Percentiles rank a stretch among this genome's conserved stretches.
phyloP scores from a whole-genome alignment of 2,329 filamentous ascomycete species.

The Dendrostoma leiphaemia region DNA sequence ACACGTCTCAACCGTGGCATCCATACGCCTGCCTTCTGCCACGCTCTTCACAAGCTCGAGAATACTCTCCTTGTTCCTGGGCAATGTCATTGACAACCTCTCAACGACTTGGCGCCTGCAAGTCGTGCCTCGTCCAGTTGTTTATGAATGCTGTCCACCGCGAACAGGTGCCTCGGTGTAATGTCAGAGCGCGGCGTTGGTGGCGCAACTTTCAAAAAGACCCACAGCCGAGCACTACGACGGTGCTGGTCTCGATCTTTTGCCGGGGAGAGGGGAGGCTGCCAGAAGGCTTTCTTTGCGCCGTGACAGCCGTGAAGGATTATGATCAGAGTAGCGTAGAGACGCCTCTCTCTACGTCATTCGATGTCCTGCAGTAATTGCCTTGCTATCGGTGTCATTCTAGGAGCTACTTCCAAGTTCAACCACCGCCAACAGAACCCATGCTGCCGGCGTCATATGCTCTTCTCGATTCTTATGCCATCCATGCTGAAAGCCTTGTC shows the following conservation, averaged over 20 bases:
- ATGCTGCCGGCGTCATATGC: too few species aligned
- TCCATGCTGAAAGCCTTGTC: too few species aligned
- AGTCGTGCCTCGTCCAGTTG: constrained; percentile 70
- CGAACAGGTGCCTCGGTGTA: constrained; percentile 75
- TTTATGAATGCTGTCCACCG: constrained; percentile 74
- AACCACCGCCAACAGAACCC: too few species aligned
- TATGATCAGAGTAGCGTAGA: too few species aligned
- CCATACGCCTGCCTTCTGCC: constrained; percentile 78
- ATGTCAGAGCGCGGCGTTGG: constrained; percentile 74
- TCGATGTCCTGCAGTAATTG: too few species aligned
- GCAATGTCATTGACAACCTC: constrained; percentile 74
- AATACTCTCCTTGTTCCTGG: constrained; percentile 63
- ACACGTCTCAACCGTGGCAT: constrained; percentile 82
- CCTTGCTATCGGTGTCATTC: too few species aligned
- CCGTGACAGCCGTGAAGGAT: constrained; percentile 88
- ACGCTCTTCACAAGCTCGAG: constrained; percentile 68
- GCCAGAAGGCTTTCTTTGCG: constrained; percentile 72
- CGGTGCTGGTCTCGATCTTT: constrained; percentile 64
- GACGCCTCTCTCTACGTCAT: too few species aligned
- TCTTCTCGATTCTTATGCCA: too few species aligned
- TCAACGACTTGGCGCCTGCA: constrained; percentile 79
- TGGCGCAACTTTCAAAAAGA: constrained; percentile 81
- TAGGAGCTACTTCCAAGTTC: too few species aligned
- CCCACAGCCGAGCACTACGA: constrained; percentile 82
- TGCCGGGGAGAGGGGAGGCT: constrained; percentile 37